Conservation (phyloP, 1,284 basidiomycete genomes). For the Melampsora larici-populina region DNA sequence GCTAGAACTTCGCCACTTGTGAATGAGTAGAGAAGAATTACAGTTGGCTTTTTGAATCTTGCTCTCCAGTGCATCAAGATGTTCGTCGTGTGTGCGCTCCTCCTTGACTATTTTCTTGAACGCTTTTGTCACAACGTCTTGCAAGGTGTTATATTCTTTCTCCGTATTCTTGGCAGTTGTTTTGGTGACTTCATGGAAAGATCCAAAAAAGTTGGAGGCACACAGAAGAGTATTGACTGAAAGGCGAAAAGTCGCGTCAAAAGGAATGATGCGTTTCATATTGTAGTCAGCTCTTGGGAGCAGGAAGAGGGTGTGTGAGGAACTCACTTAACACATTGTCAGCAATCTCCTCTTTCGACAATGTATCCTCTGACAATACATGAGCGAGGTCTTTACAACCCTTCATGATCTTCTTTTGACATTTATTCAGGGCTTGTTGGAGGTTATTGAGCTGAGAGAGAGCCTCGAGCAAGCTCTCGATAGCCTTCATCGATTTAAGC, state of each 20-base stretch:
- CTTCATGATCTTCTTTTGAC: constrained; percentile 5
- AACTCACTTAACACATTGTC: constrained; percentile 5
- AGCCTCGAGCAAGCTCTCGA: background rate
- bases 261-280: background rate
- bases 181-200: background rate
- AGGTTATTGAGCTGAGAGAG: background rate
- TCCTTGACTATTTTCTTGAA: constrained; percentile 4
- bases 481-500: constrained; percentile 6
- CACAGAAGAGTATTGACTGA: background rate
- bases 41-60: constrained; percentile 10
- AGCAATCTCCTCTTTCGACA: background rate
- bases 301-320: background rate
- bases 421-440: background rate
- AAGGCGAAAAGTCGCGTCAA: background rate
- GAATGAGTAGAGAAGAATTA: background rate
- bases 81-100: constrained; percentile 3
- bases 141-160: background rate
- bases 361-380: background rate
- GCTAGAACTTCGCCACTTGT: too few relatives aligned
- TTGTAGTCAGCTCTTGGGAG: background rate
- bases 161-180: background rate
- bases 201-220: background rate
- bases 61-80: background rate
- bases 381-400: constrained; percentile 3
- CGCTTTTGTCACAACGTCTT: background rate